Conservation (phyloP, 2,329 filamentous ascomycete genomes). For the Trichophyton mentagrophytes region DNA sequence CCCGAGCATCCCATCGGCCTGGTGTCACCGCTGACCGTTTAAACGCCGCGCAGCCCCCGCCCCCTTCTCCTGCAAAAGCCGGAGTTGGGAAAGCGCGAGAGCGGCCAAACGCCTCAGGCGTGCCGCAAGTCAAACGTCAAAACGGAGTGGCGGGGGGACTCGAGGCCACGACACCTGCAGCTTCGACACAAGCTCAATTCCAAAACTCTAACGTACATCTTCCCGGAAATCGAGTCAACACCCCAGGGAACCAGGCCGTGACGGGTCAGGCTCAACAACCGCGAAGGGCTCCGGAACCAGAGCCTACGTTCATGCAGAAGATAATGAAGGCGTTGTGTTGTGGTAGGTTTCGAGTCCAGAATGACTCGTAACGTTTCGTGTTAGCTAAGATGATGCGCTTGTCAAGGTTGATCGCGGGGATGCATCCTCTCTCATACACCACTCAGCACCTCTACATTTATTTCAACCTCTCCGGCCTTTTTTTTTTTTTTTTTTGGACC, state of each 20-base stretch:
- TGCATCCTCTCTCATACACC: background rate
- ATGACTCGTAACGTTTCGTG: background rate
- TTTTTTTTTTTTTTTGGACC: background rate
- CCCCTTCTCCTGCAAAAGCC: slow-evolving; percentile 70
- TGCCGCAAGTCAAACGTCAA: slow-evolving; percentile 60
- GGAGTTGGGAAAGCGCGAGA: slow-evolving; percentile 58
- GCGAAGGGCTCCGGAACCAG: slow-evolving; percentile 47
- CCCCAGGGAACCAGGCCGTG: slow-evolving; percentile 45
- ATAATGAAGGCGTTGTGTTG: slow-evolving; percentile 88
- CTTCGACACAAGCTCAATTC: slow-evolving; percentile 90
- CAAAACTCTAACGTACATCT: slow-evolving; percentile 89
- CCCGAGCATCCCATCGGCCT: slow-evolving; percentile 47
- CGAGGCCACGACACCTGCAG: slow-evolving; percentile 71
- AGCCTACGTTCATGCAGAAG: slow-evolving; percentile 77
- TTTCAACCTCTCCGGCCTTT: background rate
- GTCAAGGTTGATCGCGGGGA: slow-evolving; percentile 3
- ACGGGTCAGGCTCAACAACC: slow-evolving; percentile 43
- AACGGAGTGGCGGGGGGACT: slow-evolving; percentile 38
- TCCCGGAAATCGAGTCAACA: slow-evolving; percentile 45
- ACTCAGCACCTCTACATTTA: background rate
- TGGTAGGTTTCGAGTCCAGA: slow-evolving; percentile 39
- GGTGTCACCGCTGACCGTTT: slow-evolving; percentile 72
- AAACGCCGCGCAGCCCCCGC: slow-evolving; percentile 85
- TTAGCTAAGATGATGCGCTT: slow-evolving; percentile 7
- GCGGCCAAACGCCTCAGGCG: slow-evolving; percentile 66